These are phyloP conservation scores for Clitopilus passeckerianus DNA, from an alignment of 768 basidiomycete genomes.

Conservation along the genomic window DNA sequence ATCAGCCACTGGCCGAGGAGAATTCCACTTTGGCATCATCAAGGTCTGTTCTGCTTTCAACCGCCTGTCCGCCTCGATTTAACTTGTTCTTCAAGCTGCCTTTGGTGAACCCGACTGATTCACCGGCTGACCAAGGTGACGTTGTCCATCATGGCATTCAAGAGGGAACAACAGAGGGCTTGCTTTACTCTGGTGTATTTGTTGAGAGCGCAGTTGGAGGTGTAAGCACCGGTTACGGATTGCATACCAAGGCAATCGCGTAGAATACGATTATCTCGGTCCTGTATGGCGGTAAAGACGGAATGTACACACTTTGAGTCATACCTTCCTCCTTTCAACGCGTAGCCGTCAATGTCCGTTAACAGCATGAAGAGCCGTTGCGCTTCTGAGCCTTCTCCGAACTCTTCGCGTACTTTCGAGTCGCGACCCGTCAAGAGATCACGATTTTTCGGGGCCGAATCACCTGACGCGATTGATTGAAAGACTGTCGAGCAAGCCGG, in stretches of 20 bases:
- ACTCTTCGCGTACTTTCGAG: background rate
- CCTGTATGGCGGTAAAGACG: background rate
- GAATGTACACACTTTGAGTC: background rate
- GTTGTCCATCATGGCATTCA: slow-evolving; percentile 58
- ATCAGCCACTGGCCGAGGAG: slow-evolving; percentile 28
- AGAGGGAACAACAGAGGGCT: slow-evolving; percentile 48
- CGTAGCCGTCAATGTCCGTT: background rate
- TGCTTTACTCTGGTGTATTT: slow-evolving; percentile 57
- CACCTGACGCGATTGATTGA: slow-evolving; percentile 14
- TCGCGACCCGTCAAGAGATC: too few species aligned
- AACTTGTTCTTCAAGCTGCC: slow-evolving; percentile 47
- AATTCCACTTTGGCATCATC: slow-evolving; percentile 57
- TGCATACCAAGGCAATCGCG: background rate
- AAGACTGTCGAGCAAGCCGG: slow-evolving; percentile 2
- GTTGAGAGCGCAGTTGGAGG: slow-evolving; percentile 37
- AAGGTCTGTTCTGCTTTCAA: slow-evolving; percentile 33
- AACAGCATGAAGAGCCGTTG: background rate
- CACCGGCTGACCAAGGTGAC: slow-evolving; percentile 41
- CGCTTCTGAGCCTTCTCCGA: background rate
- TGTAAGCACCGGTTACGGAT: slow-evolving; percentile 29
- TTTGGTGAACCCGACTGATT: slow-evolving; percentile 41
- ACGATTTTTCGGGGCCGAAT: slow-evolving; percentile 9
- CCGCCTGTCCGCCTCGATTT: too few species aligned
- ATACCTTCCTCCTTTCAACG: background rate
- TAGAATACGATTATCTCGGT: background rate